Percentiles rank a stretch among this genome's conserved stretches.
Conservation (phyloP, 495 filamentous ascomycete genomes). For the Penicillium canariense region DNA sequence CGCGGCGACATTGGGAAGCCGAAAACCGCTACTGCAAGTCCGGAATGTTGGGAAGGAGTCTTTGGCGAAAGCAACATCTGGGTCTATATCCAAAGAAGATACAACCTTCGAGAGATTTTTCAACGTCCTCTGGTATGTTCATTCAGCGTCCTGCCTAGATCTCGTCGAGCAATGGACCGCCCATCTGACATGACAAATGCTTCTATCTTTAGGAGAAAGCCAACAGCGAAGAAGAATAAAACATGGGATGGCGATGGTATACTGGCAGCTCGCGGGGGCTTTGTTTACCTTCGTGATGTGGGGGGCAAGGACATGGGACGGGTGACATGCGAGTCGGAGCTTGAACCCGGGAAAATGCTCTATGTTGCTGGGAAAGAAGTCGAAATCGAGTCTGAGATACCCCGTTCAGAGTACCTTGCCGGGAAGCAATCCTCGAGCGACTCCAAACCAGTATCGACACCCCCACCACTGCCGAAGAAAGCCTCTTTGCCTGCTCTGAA, state of each 20-base stretch:
- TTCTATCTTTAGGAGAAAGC: constrained; percentile 58
- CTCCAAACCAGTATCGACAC: constrained; percentile 15
- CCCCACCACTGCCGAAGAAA: constrained; percentile 21
- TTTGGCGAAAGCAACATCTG: constrained; percentile 2
- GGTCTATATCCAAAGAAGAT: constrained; percentile 1
- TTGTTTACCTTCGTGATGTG: constrained; percentile 61
- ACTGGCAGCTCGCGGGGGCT: constrained; percentile 55
- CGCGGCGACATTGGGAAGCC: constrained; percentile 6
- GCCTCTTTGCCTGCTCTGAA: constrained; percentile 19
- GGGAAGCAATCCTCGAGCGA: constrained; percentile 48
- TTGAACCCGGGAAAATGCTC: constrained; percentile 61
- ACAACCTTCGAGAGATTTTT: constrained; percentile 54
- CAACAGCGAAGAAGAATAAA: constrained; percentile 77
- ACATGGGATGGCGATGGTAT: constrained; percentile 87
- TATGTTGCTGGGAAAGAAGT: constrained; percentile 72
- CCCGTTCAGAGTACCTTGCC: constrained; percentile 62
- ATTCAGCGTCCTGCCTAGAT: neutral
- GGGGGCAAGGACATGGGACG: constrained; percentile 68
- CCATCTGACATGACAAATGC: neutral
- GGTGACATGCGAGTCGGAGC: constrained; percentile 48
- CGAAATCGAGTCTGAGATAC: constrained; percentile 65
- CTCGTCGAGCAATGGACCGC: neutral
- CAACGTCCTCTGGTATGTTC: constrained; percentile 63
- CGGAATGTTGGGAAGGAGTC: constrained; percentile 24
- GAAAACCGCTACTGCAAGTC: constrained; percentile 36